Percentiles rank a stretch among this genome's conserved stretches.
phyloP scores from a whole-genome alignment of 345 rosid species.

The Murraya koenigii region DNA sequence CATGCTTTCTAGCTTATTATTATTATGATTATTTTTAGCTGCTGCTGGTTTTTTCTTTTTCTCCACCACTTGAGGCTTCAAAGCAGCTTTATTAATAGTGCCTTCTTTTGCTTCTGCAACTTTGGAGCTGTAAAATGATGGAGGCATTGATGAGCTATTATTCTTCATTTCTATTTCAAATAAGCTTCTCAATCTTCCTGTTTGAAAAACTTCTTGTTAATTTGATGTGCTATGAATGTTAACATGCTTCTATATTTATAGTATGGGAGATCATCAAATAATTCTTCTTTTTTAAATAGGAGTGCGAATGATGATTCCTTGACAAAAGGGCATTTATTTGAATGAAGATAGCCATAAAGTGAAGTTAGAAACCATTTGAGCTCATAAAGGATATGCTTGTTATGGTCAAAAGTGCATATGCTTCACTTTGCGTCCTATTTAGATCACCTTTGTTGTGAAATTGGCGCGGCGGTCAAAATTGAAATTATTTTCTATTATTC shows the following conservation, averaged over 20 bases:
- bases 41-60: neutral
- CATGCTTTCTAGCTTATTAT: constrained; percentile 43
- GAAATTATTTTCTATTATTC: neutral
- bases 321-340: neutral
- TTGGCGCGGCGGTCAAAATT: neutral
- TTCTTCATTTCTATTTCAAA: constrained; percentile 17
- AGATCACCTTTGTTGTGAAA: too few species aligned
- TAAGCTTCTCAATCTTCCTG: neutral
- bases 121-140: constrained; percentile 7
- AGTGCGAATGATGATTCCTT: neutral
- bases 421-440: neutral
- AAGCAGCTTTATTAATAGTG: neutral
- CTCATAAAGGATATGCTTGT: neutral
- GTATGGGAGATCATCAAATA: neutral
- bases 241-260: neutral
- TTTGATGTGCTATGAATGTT: neutral
- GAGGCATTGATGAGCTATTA: constrained; percentile 21
- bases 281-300: neutral
- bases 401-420: neutral
- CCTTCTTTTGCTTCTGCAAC: constrained; percentile 20
- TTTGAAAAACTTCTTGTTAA: neutral
- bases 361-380: neutral
- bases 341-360: neutral
- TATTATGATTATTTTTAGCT: constrained; percentile 8
- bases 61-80: neutral